Evolutionary conservation across 495 filamentous ascomycete species (phyloP).

Genomic region (Echria macrotheca): DNA sequence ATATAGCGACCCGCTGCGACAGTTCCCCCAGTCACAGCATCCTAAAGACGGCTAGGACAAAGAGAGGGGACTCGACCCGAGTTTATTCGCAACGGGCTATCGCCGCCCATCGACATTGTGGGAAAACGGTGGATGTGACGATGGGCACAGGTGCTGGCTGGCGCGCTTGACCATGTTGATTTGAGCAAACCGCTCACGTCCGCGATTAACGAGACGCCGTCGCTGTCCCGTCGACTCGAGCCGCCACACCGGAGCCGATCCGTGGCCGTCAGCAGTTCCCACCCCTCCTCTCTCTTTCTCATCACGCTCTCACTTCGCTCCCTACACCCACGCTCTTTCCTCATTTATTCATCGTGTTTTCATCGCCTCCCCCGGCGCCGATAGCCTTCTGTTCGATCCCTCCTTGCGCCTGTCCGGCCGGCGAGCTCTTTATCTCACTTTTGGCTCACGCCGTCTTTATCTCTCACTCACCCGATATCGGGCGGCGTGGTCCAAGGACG

Average conservation of each 20-base stretch:
- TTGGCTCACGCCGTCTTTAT: too few species aligned
- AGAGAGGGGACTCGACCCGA: neutral
- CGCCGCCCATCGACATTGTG: neutral
- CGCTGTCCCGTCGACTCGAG: neutral
- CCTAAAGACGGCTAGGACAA: neutral
- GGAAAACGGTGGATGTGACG: too few species aligned
- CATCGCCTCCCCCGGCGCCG: too few species aligned
- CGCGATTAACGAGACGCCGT: neutral
- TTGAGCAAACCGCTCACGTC: neutral
- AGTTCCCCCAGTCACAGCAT: constrained; percentile 2
- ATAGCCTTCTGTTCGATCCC: too few species aligned
- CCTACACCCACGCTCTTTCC: too few species aligned
- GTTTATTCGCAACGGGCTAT: too few species aligned
- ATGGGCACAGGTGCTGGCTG: constrained; percentile 3
- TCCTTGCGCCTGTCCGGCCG: too few species aligned
- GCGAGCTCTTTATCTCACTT: neutral
- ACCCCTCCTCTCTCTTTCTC: neutral
- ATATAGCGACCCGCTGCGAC: constrained; percentile 5
- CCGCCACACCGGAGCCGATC: too few species aligned
- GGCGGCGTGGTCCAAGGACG: neutral
- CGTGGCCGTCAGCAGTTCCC: too few species aligned
- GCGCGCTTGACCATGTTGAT: constrained; percentile 4
- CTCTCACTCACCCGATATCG: neutral
- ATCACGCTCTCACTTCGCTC: neutral
- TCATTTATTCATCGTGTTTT: too few species aligned